Evolutionary conservation across 139 green algal genomes (phyloP), one percentile per base, ranked within the genome.

Genomic region (Haematococcus lacustris): DNA sequence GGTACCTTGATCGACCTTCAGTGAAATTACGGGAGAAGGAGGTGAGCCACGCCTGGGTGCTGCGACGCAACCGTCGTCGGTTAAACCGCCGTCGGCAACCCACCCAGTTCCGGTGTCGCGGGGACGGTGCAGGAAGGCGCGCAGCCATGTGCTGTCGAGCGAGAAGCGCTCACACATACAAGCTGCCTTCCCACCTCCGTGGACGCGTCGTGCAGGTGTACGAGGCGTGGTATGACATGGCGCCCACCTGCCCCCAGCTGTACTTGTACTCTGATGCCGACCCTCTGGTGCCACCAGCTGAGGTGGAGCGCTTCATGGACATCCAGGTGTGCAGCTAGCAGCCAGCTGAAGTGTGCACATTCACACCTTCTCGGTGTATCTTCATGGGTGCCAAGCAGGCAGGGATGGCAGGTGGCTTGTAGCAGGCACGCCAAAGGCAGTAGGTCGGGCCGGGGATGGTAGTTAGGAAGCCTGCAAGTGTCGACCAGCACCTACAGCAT

Each of bases 201-300:
- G 13, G 4, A 64, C 33, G 53, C 26, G 40, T 7, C 21, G 33
- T 28, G 13, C 70, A 75, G 70, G 70, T 75, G 38, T 60, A 60
- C 33, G 70, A 75, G 26, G 74, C 74, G 1, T 79, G 79, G 79
- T 76, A 79, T 39, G 71, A 85, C 33, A 53, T 70, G 21, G 80
- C 83, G 26, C 86, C 86, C 21, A 38, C 66, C 0, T 85, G 80
- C 37, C 84, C 82, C 4, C 88, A 92, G 76, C 75, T 92, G 9
- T 92, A 89, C 75, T 60, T 92, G 4, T 90, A 89, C 70, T 86
- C 79, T 21, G 68, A 78, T 47, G 71, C 75, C 38, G 88, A 92
- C 65, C 73, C 80, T 3, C 77, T 92, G 26, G 88, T 88, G 51
- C 77, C 76, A 1, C 43, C 75, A 2, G 40, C 51, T 1, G 80